Evolutionary conservation across 2,329 filamentous ascomycete species (phyloP).

Genomic region (Alternaria gaisen): DNA sequence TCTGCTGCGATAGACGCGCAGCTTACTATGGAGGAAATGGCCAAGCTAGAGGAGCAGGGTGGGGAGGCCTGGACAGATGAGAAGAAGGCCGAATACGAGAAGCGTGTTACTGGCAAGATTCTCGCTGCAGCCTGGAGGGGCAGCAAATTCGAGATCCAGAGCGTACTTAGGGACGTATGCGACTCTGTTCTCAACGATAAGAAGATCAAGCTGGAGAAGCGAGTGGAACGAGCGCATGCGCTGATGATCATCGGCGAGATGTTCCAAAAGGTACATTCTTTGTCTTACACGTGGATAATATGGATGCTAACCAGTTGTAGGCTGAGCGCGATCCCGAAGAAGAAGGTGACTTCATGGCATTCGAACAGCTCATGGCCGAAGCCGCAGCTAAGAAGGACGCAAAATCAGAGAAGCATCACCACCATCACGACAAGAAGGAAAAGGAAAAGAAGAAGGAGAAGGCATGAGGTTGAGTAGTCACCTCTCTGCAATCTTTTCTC

Average conservation of each 20-base stretch:
- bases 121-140: slow-evolving; percentile 95
- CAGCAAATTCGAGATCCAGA: slow-evolving; percentile 97
- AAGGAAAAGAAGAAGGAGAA: slow-evolving; percentile 41
- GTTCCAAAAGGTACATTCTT: slow-evolving; percentile 76
- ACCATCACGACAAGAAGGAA: slow-evolving; percentile 53
- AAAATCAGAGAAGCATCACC: slow-evolving; percentile 78
- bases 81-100: slow-evolving; percentile 94
- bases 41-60: slow-evolving; percentile 89
- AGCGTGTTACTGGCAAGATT: slow-evolving; percentile 96
- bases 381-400: slow-evolving; percentile 93
- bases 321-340: slow-evolving; percentile 90
- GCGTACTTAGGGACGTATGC: slow-evolving; percentile 92
- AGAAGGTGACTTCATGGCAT: slow-evolving; percentile 98
- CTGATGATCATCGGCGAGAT: slow-evolving; percentile 89
- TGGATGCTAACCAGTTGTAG: slow-evolving; percentile 56
- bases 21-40: slow-evolving; percentile 99
- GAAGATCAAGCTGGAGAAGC: slow-evolving; percentile 82
- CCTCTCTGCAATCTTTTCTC: not conserved
- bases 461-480: slow-evolving; percentile 22
- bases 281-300: not conserved
- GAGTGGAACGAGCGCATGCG: slow-evolving; percentile 89
- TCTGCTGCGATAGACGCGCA: slow-evolving; percentile 95
- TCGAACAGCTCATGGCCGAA: slow-evolving; percentile 97
- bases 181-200: slow-evolving; percentile 83
- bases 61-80: slow-evolving; percentile 99